A percentile compares a stretch with the other conserved stretches of the same genome.
phyloP scores from a whole-genome alignment of 139 green algal genomes.

The Tetradesmus obliquus region DNA sequence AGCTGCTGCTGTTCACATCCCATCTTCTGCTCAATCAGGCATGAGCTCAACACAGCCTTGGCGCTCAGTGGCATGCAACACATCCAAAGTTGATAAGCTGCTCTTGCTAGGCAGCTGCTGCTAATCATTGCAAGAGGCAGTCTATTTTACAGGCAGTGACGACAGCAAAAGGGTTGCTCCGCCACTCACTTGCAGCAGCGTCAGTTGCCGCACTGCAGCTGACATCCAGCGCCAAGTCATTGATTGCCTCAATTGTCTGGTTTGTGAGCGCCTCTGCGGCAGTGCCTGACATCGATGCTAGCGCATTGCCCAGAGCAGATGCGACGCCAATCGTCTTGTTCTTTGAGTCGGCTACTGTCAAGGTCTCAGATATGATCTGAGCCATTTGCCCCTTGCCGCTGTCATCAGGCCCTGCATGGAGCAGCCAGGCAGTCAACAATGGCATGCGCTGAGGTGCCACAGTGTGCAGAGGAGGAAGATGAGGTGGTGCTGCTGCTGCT shows the following conservation, averaged over 20 bases:
- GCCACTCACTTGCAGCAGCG: constrained; percentile 1
- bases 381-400: constrained; percentile 24
- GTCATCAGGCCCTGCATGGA: constrained; percentile 32
- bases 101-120: not conserved
- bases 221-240: constrained; percentile 21
- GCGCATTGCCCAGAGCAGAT: constrained; percentile 37
- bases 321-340: constrained; percentile 40
- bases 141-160: not conserved
- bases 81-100: not conserved
- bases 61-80: no score
- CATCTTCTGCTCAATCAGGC: not conserved
- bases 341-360: constrained; percentile 31
- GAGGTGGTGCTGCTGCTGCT: not conserved
- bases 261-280: not conserved
- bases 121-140: no score
- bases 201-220: constrained; percentile 36
- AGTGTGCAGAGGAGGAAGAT: not conserved
- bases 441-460: not conserved
- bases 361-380: constrained; percentile 19
- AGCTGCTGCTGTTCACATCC: not conserved
- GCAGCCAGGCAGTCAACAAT: not conserved
- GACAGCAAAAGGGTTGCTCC: not conserved
- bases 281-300: constrained; percentile 30
- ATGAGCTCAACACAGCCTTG: not conserved
- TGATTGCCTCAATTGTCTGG: constrained; percentile 23